phyloP scores from a whole-genome alignment of 306 rosid genomes.

The Alnus rubra region DNA sequence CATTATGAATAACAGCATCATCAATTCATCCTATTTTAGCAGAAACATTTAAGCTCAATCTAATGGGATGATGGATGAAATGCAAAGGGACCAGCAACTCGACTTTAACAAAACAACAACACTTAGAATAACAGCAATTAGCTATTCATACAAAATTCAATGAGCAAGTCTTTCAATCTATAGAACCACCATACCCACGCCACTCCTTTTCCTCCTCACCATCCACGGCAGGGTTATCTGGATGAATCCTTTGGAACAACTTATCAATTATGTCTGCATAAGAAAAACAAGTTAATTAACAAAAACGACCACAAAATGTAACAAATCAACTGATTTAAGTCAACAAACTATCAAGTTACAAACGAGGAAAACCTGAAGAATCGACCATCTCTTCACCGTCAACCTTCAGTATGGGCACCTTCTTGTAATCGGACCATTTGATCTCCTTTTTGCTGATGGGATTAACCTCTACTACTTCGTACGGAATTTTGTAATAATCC shows the following conservation, averaged over 20 bases:
- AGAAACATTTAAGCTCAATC: conserved; percentile 6
- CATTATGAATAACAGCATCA: conserved; percentile 26
- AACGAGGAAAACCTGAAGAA: conserved; percentile 67
- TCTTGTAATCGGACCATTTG: conserved; percentile 93
- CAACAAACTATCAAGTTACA: not conserved
- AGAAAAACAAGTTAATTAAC: conserved; percentile 2
- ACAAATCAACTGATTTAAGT: not conserved
- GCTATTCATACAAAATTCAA: not conserved
- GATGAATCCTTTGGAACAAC: conserved; percentile 53
- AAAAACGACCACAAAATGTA: not conserved
- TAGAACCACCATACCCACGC: conserved; percentile 57
- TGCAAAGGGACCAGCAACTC: not conserved
- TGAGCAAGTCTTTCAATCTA: not conserved
- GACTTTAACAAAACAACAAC: not conserved
- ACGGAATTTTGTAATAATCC: conserved; percentile 67
- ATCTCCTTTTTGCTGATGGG: conserved; percentile 90
- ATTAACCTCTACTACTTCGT: conserved; percentile 77
- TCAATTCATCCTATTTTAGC: conserved; percentile 12
- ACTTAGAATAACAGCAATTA: not conserved
- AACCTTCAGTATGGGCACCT: conserved; percentile 78
- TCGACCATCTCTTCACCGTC: conserved; percentile 83
- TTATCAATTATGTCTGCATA: conserved; percentile 70
- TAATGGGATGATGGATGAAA: not conserved
- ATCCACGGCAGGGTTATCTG: conserved; percentile 44
- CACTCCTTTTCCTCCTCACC: conserved; percentile 75